phyloP scores from a whole-genome alignment of 768 basidiomycete genomes.

The Termitomyces sp. region DNA sequence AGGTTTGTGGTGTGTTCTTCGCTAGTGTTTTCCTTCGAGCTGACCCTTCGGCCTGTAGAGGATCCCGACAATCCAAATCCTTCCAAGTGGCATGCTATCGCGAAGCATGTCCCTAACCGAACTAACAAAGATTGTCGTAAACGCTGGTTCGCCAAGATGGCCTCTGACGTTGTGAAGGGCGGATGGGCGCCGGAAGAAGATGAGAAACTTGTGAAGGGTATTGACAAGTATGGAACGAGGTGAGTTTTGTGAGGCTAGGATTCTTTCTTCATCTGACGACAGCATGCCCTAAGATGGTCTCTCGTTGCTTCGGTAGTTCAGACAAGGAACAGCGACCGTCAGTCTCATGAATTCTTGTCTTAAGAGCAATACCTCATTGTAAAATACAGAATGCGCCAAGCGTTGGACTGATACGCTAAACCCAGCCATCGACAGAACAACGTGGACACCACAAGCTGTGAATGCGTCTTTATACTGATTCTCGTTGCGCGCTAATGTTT shows the following conservation, averaged over 20 bases:
- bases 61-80: slow-evolving; percentile 51
- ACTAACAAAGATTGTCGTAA: slow-evolving; percentile 63
- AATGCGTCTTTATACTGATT: slow-evolving; percentile 10
- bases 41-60: slow-evolving; percentile 27
- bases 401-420: slow-evolving; percentile 59
- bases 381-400: slow-evolving; percentile 47
- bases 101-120: slow-evolving; percentile 55
- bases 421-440: slow-evolving; percentile 53
- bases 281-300: slow-evolving; percentile 37
- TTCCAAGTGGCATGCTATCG: slow-evolving; percentile 58
- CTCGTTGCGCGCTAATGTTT: neutral
- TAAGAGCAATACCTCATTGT: slow-evolving; percentile 7
- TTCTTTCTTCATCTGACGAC: neutral
- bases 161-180: slow-evolving; percentile 54
- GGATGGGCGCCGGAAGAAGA: slow-evolving; percentile 60
- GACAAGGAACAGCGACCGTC: slow-evolving; percentile 55
- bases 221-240: slow-evolving; percentile 52
- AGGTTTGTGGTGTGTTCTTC: slow-evolving; percentile 24
- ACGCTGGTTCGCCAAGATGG: slow-evolving; percentile 61
- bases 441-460: slow-evolving; percentile 52
- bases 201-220: slow-evolving; percentile 48
- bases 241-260: slow-evolving; percentile 15
- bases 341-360: slow-evolving; percentile 16
- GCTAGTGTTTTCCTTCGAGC: slow-evolving; percentile 9
- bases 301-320: slow-evolving; percentile 52